Conservation (phyloP, 2,329 filamentous ascomycete species). For the Neofusicoccum ribis region DNA sequence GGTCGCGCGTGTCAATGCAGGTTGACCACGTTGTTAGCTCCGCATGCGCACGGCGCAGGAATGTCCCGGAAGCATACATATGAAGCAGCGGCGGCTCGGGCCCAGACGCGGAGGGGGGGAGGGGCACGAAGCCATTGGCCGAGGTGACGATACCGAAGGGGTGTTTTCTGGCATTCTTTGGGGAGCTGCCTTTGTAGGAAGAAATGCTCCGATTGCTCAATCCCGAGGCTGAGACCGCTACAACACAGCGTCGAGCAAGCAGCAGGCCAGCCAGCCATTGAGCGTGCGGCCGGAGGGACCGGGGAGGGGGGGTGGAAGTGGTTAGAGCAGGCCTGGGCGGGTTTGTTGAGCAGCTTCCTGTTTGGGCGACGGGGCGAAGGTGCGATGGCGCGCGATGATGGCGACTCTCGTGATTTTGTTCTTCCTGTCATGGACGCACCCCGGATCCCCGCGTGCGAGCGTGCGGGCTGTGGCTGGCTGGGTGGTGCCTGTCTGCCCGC, state of each 20-base stretch:
- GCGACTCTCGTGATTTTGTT: too few species aligned
- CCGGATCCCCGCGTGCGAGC: background rate
- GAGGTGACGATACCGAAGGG: too few species aligned
- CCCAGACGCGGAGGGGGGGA: too few species aligned
- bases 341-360: slow-evolving; percentile 6
- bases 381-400: too few species aligned
- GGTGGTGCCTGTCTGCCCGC: too few species aligned
- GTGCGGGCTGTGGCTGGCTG: background rate
- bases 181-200: background rate
- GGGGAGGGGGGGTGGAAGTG: too few species aligned
- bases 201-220: slow-evolving; percentile 5
- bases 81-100: background rate
- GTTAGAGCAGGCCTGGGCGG: too few species aligned
- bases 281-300: too few species aligned
- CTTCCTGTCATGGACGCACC: background rate
- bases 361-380: background rate
- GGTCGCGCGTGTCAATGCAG: background rate
- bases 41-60: background rate
- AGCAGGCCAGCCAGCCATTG: too few species aligned
- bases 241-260: background rate
- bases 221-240: too few species aligned
- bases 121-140: too few species aligned
- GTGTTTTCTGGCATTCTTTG: too few species aligned
- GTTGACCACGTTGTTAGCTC: background rate
- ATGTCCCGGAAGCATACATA: background rate